Base-by-base conservation (phyloP, 805 yeast species). In the Candida suzukii region DNA sequence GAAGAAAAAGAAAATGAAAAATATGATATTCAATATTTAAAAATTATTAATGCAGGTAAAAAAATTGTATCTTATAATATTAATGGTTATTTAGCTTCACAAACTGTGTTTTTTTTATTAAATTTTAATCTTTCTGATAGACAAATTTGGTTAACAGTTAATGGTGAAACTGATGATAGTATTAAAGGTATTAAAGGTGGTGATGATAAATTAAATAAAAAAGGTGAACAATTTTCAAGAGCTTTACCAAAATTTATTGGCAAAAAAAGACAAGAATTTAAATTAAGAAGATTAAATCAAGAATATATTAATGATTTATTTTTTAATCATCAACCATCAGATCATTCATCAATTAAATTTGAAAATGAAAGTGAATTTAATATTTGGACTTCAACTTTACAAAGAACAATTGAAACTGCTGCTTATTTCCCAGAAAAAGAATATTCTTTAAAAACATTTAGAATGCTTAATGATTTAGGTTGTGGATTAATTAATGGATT, bases 11-110 rank as follows among this genome's bases (percentile, higher is more conserved):
- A 76, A 38, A 61, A 61, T 37, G 74, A 68, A 41, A 69, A 68
- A 43, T 57, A 57, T 28, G 68, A 73, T 38, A 73, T 71, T 46
- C 82, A 76, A 51, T 79, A 76, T 46, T 74, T 80, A 30, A 78
- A 80, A 53, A 76, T 80, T 61, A 70, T 80, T 30, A 75, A 80
- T 52, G 82, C 80, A 5, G 81, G 81, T 21, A 73, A 71, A 51
- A 74, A 75, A 52, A 66, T 79, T 17, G 71, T 73, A 27, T 67
- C 76, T 30, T 76, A 66, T 51, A 78, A 79, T 49, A 70, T 78
- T 25, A 73, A 71, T 50, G 81, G 81, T 0, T 75, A 73, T 49
- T 61, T 75, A 37, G 73, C 79, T 5, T 73, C 79, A 1, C 81
- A 75, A 46, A 71, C 79, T 17, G 73, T 75, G 20, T 75, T 75